Evolutionary conservation across 169 alveolate species (phyloP).

Genomic region (Fabrea salina): DNA sequence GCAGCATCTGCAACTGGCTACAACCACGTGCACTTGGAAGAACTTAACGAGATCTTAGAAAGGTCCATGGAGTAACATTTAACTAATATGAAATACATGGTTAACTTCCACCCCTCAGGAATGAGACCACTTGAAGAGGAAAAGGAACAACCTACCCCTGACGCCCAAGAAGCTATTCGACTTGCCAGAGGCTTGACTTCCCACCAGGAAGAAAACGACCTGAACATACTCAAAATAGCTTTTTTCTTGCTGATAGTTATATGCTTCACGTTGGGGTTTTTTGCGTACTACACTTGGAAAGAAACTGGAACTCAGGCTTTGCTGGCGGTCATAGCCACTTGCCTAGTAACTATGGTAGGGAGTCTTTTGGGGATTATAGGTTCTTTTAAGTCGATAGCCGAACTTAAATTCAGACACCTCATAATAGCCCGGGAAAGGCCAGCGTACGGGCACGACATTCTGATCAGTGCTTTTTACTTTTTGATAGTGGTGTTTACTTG

Average conservation of each 20-base stretch:
- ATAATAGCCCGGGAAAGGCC: not conserved
- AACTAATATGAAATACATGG: not conserved
- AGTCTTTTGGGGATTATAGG: not conserved
- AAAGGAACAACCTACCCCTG: not conserved
- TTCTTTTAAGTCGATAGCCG: not conserved
- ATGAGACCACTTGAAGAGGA: not conserved
- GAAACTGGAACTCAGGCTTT: not conserved
- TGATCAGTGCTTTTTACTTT: not conserved
- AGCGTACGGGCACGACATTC: not conserved
- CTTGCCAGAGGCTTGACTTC: not conserved
- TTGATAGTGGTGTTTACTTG: not conserved
- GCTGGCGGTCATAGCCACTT: not conserved
- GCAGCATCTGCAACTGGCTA: slow-evolving; percentile 34
- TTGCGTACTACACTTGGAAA: not conserved
- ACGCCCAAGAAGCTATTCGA: not conserved
- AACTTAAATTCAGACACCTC: not conserved
- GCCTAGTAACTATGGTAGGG: not conserved
- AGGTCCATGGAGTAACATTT: not conserved
- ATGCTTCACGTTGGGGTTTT: not conserved
- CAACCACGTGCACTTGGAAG: not conserved
- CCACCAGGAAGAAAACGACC: not conserved
- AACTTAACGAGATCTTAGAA: not conserved
- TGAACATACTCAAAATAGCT: not conserved
- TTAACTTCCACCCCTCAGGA: not conserved
- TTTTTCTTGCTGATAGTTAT: not conserved